Evolutionary conservation across 2,329 filamentous ascomycete species (phyloP), one percentile per base, ranked within the genome.

Genomic region (Stagonosporopsis vannaccii): DNA sequence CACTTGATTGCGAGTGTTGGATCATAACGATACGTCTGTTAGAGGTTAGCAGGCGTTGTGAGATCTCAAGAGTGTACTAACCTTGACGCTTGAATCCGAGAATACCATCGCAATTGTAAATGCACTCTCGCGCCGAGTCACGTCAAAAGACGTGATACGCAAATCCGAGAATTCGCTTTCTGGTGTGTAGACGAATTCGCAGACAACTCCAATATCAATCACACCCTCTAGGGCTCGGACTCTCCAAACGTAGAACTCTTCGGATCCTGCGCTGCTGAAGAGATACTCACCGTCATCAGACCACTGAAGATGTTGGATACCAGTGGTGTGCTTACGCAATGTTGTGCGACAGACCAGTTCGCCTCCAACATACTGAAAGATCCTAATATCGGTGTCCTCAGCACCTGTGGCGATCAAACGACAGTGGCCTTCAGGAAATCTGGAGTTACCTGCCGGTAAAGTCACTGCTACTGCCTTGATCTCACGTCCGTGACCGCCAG

Each of bases 241-340:
- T 36, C 85, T 83, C 94, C 95, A 99, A 11, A 93, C 84, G 66
- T 89, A 94, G 61, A 98, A 68, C 75, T 99, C 94, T 73, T 97
- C 94, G 58, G 87, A 88, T 0, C 93, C 95, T 6, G 86, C 92
- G 67, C 91, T 93, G 62, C 91, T 97, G 72, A 98, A 90, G 2
- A 99, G 84, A 65, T 89, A 90, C 1, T 80, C 74, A 2, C 88
- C 85, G 42, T 85, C 82, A 0, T 74, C 71, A 1, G 90, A 86
- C 91, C 92, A 98, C 57, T 84, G 84, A 1, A 97, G 79, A 59
- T 88, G 84, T 73, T 97, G 94, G 7, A 98, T 85, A 0, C 94
- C 95, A 0, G 92, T 89, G 1, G 87, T 89, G 71, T 99, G 95
- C 51, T 85, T 86, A 62, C 91, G 88, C 19, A 97, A 75, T 0